A percentile compares a stretch with the other conserved stretches of the same genome.
These are phyloP conservation scores for sunflower (Helianthus annuus) DNA, from an alignment of 129 eudicot genomes.

Conservation along the genomic window DNA sequence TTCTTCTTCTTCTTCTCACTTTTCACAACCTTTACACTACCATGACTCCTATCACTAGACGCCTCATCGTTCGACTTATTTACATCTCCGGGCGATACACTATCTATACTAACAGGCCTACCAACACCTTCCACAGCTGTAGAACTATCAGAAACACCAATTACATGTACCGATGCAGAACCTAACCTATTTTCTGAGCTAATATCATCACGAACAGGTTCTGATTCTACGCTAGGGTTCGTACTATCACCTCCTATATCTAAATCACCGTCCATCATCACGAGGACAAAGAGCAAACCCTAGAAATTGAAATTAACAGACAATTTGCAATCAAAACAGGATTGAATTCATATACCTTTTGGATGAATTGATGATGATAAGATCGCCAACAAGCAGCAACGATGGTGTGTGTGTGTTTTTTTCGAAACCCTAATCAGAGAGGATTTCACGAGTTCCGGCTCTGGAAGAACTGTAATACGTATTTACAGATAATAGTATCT, in stretches of 20 bases:
- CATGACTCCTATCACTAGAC: background rate
- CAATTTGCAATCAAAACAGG: background rate
- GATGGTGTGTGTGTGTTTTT: constrained; percentile 7
- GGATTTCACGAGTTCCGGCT: constrained; percentile 19
- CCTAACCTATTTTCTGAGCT: constrained; percentile 28
- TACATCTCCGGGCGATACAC: constrained; percentile 30
- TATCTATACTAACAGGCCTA: constrained; percentile 12
- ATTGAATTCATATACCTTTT: constrained; percentile 28
- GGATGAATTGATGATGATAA: constrained; percentile 5
- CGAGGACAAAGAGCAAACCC: constrained; percentile 25
- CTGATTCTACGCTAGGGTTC: constrained; percentile 33
- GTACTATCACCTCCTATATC: constrained; percentile 21
- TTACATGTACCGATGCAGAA: constrained; percentile 21
- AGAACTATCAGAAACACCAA: constrained; percentile 10
- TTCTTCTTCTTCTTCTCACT: constrained; percentile 9
- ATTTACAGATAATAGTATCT: constrained; percentile 10
- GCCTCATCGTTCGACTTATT: constrained; percentile 23
- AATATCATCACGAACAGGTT: constrained; percentile 23
- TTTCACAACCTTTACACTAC: constrained; percentile 29
- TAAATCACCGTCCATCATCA: constrained; percentile 26
- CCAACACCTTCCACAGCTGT: background rate
- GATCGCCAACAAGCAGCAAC: constrained; percentile 4
- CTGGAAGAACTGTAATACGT: background rate
- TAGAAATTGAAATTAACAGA: constrained; percentile 22
- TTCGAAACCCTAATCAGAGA: constrained; percentile 32